Percentiles rank a stretch among this genome's conserved stretches.
Conservation (phyloP, 495 filamentous ascomycete genomes). For the Amniculicola lignicola region DNA sequence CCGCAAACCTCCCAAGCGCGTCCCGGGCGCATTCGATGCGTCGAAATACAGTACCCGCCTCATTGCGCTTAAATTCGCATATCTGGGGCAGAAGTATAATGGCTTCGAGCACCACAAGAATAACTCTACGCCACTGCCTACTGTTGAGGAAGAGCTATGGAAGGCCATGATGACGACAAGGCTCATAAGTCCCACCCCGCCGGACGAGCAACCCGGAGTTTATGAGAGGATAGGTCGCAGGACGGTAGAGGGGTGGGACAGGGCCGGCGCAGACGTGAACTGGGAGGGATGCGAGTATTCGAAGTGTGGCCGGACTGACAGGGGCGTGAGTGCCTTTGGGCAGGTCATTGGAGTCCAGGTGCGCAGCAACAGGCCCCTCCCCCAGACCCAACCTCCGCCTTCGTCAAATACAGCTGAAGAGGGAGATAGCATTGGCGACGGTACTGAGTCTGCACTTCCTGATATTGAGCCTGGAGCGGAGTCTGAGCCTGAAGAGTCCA, state of each 20-base stretch:
- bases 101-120: conserved; percentile 79
- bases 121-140: conserved; percentile 64
- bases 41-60: conserved; percentile 76
- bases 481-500: not conserved
- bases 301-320: conserved; percentile 90
- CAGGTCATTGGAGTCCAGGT: conserved; percentile 85
- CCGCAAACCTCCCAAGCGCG: conserved; percentile 26
- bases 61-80: conserved; percentile 90
- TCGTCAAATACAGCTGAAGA: not conserved
- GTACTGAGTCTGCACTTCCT: no score
- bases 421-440: no score
- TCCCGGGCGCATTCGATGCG: conserved; percentile 58
- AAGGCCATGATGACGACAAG: conserved; percentile 76
- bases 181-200: conserved; percentile 65
- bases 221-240: conserved; percentile 36
- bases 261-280: conserved; percentile 49
- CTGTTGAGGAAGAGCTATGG: conserved; percentile 89
- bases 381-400: conserved; percentile 19
- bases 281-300: conserved; percentile 84
- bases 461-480: conserved; percentile 12
- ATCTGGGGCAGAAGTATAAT: conserved; percentile 85
- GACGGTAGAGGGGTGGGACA: conserved; percentile 33
- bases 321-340: conserved; percentile 92
- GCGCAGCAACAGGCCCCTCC: conserved; percentile 68
- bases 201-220: conserved; percentile 40